Base-by-base conservation (phyloP, 495 filamentous ascomycete genomes). In the Xylaria bambusicola region DNA sequence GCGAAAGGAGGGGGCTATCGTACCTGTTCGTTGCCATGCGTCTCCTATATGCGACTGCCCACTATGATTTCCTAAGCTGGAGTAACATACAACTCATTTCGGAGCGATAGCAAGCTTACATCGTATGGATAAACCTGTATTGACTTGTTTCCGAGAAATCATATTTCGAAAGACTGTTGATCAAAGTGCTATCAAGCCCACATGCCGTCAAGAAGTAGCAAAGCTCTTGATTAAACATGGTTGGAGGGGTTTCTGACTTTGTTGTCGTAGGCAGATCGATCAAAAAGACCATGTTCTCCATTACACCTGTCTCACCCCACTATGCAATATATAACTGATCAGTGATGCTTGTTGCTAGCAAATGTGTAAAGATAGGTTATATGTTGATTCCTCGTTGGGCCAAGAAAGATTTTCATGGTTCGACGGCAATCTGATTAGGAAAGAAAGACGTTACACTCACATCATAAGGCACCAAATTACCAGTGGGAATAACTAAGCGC, bases 201-300 rank as follows among this genome's bases (percentile, higher is more conserved):
- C 84, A 85, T 3, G 89, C 86, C 27, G 77, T 73, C 2, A 93
- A 75, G 60, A 94, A 96, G 63, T 86, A 82, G 3, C 82, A 65
- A 13, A 97, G 73, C 13, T 93, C 88, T 44, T 85, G 73, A 33
- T 82, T 85, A 68, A 97, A 97, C 2, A 64, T 52, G 0, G 86
- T 85, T 23, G 84, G 73, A 0, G 79, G 56, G 2, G 73, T 64
- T 23, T 73, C 56, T 3, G 71, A 65, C 13, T 71, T 61, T 7
- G 71, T 55, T 10, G 82, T 75, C 23, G 81, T 80, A 0, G 92
- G 92, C 9, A 97, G 81, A 67, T 97, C 92, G 59, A 97, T 90
- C 5, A 96, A 69, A 62, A 96, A 97, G 2, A 89, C 84, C 61
- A 84, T 87, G 68, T 96, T 95, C 66, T 96, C 92, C 85, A 95